phyloP scores from a whole-genome alignment of 164 flowering plant genomes.

The Macadamia integrifolia region DNA sequence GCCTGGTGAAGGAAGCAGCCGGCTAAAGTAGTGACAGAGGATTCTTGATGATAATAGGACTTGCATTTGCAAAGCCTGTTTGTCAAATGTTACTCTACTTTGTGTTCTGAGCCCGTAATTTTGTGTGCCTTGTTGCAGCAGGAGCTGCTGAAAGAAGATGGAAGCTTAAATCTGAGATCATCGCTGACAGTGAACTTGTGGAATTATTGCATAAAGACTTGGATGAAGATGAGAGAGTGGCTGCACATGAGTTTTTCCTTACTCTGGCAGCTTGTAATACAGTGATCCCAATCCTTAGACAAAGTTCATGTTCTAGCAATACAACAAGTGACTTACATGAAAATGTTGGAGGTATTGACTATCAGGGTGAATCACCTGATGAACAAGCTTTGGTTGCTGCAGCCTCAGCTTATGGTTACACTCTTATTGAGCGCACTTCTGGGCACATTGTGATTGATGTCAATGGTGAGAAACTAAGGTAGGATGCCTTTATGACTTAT shows the following conservation, averaged over 20 bases:
- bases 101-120: conserved; percentile 1
- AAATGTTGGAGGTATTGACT: conserved; percentile 42
- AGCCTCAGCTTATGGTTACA: conserved; percentile 89
- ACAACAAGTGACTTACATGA: conserved; percentile 21
- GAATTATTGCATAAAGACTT: conserved; percentile 48
- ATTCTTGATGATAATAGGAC: background rate
- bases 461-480: conserved; percentile 83
- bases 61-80: background rate
- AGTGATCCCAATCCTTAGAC: conserved; percentile 61
- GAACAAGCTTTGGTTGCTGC: conserved; percentile 90
- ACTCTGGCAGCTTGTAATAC: conserved; percentile 93
- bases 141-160: conserved; percentile 22
- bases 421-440: conserved; percentile 87
- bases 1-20: too few species aligned
- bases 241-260: conserved; percentile 84
- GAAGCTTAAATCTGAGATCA: conserved; percentile 57
- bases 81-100: background rate
- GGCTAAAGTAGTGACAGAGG: background rate
- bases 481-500: conserved; percentile 10
- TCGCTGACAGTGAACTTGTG: conserved; percentile 53
- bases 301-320: conserved; percentile 9
- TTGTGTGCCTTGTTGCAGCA: conserved; percentile 11
- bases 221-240: conserved; percentile 47
- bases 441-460: conserved; percentile 81
- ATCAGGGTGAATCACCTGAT: conserved; percentile 98